Evolutionary conservation across 2,329 filamentous ascomycete genomes (phyloP).

Genomic region (Epichloe uncinata): DNA sequence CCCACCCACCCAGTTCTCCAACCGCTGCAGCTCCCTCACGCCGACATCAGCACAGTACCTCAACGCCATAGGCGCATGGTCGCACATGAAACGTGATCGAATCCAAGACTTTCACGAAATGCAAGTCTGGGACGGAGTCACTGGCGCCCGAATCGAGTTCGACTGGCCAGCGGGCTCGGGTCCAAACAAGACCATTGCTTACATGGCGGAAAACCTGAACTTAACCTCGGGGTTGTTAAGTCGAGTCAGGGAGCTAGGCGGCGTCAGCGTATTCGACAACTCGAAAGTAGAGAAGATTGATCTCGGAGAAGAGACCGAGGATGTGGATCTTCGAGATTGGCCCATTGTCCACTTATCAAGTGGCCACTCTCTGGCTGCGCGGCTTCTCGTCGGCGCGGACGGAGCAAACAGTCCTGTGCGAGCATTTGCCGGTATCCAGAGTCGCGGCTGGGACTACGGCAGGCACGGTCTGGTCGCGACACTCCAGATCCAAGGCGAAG

Average conservation of each 20-base stretch:
- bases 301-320: slow-evolving; percentile 55
- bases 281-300: slow-evolving; percentile 69
- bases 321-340: slow-evolving; percentile 73
- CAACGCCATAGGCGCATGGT: slow-evolving; percentile 73
- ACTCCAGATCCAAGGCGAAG: slow-evolving; percentile 53
- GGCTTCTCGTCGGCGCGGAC: slow-evolving; percentile 83
- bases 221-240: slow-evolving; percentile 65
- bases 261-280: slow-evolving; percentile 59
- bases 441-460: slow-evolving; percentile 85
- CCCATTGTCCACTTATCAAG: slow-evolving; percentile 65
- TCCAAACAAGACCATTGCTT: slow-evolving; percentile 58
- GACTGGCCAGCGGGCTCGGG: slow-evolving; percentile 48
- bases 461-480: slow-evolving; percentile 88
- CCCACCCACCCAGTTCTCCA: slow-evolving; percentile 62
- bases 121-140: slow-evolving; percentile 96
- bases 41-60: slow-evolving; percentile 77
- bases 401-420: slow-evolving; percentile 91
- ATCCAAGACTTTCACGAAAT: slow-evolving; percentile 88
- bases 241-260: slow-evolving; percentile 55
- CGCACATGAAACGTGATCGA: slow-evolving; percentile 55
- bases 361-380: slow-evolving; percentile 57
- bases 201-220: slow-evolving; percentile 94
- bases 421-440: slow-evolving; percentile 73
- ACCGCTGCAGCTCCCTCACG: slow-evolving; percentile 90
- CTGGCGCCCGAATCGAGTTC: slow-evolving; percentile 78